Evolutionary conservation across 192 early-diverging fungal species (phyloP), one percentile per base, ranked within the genome.

Genomic region (Coemansia sp.): DNA sequence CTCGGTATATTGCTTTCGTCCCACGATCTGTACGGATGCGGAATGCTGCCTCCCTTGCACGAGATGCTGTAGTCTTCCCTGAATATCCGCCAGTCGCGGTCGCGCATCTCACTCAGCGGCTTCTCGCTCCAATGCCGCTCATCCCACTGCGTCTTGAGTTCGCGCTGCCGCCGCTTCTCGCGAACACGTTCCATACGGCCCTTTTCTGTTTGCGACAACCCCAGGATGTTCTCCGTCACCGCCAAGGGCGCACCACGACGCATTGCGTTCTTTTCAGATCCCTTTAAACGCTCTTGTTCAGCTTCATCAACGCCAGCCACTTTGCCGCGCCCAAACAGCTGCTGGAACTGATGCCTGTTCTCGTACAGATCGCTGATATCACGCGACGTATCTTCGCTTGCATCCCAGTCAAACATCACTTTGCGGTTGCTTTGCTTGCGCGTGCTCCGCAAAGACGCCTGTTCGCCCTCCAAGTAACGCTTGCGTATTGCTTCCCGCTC

Each of bases 71-170:
- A 98, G 71, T 99, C 98, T 77, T 99, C 98, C 64, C 95, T 96
- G 81, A 99, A 98, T 61, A 99, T 99, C 77, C 98, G 92, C 98
- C 98, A 99, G 68, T 99, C 98, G 67, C 98, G 86, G 76, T 98
- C 95, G 55, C 83, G 87, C 98, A 99, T 99, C 58, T 98, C 90
- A 9, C 66, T 66, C 68, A 98, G 79, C 14, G 89, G 87, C 69
- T 99, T 99, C 34, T 95, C 93, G 23, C 88, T 83, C 98, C 98
- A 99, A 75, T 98, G 96, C 21, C 96, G 87, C 77, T 95, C 94
- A 63, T 97, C 95, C 85, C 88, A 92, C 38, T 86, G 48, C 52
- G 66, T 63, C 61, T 62, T 67, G 51, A 53, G 5, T 16, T 53
- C 23, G 51, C 51, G 51, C 51, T 53, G 51, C 0, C 36, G 53